Evolutionary conservation across 257 asterid species (phyloP), one percentile per base, ranked within the genome.

Genomic region (Apocynum venetum): DNA sequence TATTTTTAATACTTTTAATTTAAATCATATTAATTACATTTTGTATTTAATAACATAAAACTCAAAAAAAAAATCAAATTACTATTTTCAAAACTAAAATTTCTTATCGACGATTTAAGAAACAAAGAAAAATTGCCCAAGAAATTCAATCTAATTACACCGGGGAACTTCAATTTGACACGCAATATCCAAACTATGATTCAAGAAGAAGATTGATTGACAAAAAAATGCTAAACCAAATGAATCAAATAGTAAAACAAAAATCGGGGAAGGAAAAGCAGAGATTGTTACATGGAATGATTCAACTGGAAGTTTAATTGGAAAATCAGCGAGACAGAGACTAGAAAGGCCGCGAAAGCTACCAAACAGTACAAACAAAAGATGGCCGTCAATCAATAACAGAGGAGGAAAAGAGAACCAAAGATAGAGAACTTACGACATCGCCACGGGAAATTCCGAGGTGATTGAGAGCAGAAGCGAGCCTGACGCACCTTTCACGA

Each of bases 381-480:
- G 51, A 14, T 17, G 31, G 19, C 0, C 11, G 44, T 36, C 31
- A 69, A 56, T 36, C 31, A 25, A 25, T 25, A 25, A 25, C 31
- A 25, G 31, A 25, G 31, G 31, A 67, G n/a, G 65, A 57, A 65
- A 15, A 13, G 69, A 44, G 11, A 56, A 36, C 12, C 5, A 36
- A 74, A 47, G 11, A 19, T 3, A 38, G 36, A 12, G 48, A 46
- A 69, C 75, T 78, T 70, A 81, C 87, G 78, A 81, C 79, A 71
- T 81, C 75, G 12, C 79, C 76, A 49, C 83, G 84, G 52, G 83
- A 75, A 55, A 84, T 81, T 20, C 79, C 81, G 38, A 78, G 65
- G 17, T 71, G 71, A 66, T 68, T 78, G 9, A 81, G 75, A 41
- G 83, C 83, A 35, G 83, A 81, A 75, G 85, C 87, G 53, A 81